Percentiles rank a stretch among this genome's conserved stretches.
These are phyloP conservation scores for Talaromyces thailandensis DNA, from an alignment of 495 filamentous ascomycete species.

Conservation along the genomic window DNA sequence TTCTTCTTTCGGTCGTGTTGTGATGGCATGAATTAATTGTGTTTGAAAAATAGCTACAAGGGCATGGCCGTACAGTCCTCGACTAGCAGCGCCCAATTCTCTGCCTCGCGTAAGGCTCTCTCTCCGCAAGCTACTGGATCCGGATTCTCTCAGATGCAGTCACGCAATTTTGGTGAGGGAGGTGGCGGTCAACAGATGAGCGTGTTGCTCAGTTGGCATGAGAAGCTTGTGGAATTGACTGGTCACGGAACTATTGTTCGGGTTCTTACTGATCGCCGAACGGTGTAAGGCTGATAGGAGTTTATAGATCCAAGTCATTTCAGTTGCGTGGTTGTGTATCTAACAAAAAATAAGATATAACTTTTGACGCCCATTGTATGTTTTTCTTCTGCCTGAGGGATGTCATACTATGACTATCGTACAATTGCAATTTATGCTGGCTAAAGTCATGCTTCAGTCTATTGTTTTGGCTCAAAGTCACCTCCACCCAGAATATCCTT, in stretches of 20 bases:
- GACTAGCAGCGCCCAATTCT: constrained; percentile 23
- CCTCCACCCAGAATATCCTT: constrained; percentile 70
- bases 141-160: constrained; percentile 71
- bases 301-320: constrained; percentile 14
- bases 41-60: constrained; percentile 56
- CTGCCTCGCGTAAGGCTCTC: constrained; percentile 40
- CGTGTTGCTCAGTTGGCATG: constrained; percentile 88
- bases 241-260: constrained; percentile 81
- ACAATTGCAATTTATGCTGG: neutral
- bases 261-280: constrained; percentile 87
- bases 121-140: constrained; percentile 71
- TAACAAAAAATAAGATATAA: constrained; percentile 11
- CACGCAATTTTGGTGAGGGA: constrained; percentile 58
- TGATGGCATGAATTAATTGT: neutral
- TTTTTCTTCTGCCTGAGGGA: neutral
- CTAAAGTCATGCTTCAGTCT: constrained; percentile 7
- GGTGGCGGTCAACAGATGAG: constrained; percentile 84
- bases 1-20: constrained; percentile 4
- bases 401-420: neutral
- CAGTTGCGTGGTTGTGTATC: constrained; percentile 15
- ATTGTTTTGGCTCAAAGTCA: constrained; percentile 29
- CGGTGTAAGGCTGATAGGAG: constrained; percentile 46
- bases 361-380: neutral
- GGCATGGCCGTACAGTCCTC: constrained; percentile 57
- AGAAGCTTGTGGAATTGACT: constrained; percentile 86